These are phyloP conservation scores for Erucastrum elatum DNA, from an alignment of 345 rosid genomes.

Conservation along the genomic window DNA sequence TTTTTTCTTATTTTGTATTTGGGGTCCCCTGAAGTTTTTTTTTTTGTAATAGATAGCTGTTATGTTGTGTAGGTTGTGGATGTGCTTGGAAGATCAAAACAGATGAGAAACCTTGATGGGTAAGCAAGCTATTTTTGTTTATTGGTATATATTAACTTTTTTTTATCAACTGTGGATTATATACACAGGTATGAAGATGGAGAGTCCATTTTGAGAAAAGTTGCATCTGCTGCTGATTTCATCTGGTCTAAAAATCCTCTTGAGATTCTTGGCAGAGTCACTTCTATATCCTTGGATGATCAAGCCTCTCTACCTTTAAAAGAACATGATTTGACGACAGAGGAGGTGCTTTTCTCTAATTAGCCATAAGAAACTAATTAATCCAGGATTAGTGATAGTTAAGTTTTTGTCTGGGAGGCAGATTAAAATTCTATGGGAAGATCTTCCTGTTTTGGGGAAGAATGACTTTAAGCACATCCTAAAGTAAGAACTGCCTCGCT, in stretches of 20 bases:
- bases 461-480: conserved; percentile 92
- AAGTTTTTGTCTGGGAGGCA: conserved; percentile 29
- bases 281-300: conserved; percentile 71
- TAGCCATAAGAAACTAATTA: background rate
- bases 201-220: conserved; percentile 64
- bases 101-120: conserved; percentile 88
- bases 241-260: conserved; percentile 79
- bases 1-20: background rate
- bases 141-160: background rate
- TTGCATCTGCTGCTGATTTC: conserved; percentile 76
- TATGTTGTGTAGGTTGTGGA: conserved; percentile 61
- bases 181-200: too few species aligned
- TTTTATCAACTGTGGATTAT: background rate
- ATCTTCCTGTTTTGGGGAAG: conserved; percentile 87
- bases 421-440: conserved; percentile 85
- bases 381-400: background rate
- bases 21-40: background rate
- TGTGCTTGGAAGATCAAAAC: conserved; percentile 69
- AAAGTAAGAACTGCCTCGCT: conserved; percentile 45
- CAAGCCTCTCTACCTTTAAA: conserved; percentile 56
- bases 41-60: background rate
- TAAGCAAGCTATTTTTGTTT: conserved; percentile 32
- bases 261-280: conserved; percentile 85
- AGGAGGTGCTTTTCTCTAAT: conserved; percentile 52
- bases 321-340: conserved; percentile 70